Conservation (phyloP, 805 yeast genomes). For the Clavispora fructus region DNA sequence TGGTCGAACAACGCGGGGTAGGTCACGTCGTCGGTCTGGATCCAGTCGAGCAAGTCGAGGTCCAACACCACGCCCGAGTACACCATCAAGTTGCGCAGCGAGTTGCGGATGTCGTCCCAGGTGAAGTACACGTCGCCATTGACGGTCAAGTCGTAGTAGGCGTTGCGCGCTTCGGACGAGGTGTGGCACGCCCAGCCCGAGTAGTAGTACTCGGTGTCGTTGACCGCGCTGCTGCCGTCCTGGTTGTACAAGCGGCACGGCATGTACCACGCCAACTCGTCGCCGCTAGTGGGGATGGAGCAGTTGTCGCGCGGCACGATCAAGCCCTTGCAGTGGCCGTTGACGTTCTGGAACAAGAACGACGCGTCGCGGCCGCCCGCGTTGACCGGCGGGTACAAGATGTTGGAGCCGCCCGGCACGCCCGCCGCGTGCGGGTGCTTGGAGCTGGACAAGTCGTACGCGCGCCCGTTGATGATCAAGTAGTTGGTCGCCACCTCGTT, state of each 20-base stretch:
- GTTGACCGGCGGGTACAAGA: conserved; percentile 76
- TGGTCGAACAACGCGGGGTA: conserved; percentile 71
- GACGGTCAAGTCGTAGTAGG: conserved; percentile 55
- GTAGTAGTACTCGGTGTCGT: conserved; percentile 59
- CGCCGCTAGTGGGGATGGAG: conserved; percentile 59
- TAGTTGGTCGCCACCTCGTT: conserved; percentile 56
- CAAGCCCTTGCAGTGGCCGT: conserved; percentile 80
- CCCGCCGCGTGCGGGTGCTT: conserved; percentile 84
- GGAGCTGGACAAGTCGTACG: conserved; percentile 65
- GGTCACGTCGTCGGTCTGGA: conserved; percentile 59
- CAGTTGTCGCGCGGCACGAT: conserved; percentile 66
- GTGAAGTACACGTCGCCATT: conserved; percentile 78
- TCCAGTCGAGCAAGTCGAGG: conserved; percentile 70
- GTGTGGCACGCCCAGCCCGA: conserved; percentile 88
- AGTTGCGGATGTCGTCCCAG: conserved; percentile 77
- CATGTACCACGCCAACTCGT: conserved; percentile 89
- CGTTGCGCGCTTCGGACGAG: conserved; percentile 56
- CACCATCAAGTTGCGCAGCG: conserved; percentile 73
- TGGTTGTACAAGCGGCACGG: conserved; percentile 73
- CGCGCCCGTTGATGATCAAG: conserved; percentile 76
- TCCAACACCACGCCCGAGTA: conserved; percentile 89
- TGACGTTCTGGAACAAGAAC: conserved; percentile 84
- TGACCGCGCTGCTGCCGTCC: conserved; percentile 68
- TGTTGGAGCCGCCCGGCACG: conserved; percentile 59
- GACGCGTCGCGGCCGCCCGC: conserved; percentile 89